phyloP scores from a whole-genome alignment of 352 stramenopile genomes.

The Pythium coloratum region DNA sequence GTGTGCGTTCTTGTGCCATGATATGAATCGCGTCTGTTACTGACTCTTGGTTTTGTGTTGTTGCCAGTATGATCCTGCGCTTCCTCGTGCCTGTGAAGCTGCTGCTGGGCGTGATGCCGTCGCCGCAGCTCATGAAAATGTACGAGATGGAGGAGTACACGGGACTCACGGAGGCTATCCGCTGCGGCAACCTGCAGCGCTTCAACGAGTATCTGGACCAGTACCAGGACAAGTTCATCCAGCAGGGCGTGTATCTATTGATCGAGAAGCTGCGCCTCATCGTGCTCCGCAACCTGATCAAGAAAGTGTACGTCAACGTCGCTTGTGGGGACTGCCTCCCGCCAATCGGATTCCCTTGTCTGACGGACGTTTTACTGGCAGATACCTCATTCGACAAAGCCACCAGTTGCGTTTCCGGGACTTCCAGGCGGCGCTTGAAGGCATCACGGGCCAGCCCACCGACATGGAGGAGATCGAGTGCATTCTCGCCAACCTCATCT shows the following conservation, averaged over 20 bases:
- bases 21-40: neutral
- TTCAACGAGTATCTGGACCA: slow-evolving; percentile 92
- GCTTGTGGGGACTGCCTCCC: neutral
- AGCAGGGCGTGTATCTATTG: slow-evolving; percentile 94
- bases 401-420: slow-evolving; percentile 91
- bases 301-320: slow-evolving; percentile 87
- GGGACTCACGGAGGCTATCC: slow-evolving; percentile 89
- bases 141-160: slow-evolving; percentile 88
- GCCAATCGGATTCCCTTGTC: neutral
- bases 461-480: slow-evolving; percentile 97
- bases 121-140: slow-evolving; percentile 85
- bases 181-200: slow-evolving; percentile 88
- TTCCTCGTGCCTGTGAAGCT: slow-evolving; percentile 95
- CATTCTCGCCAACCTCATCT: slow-evolving; percentile 97
- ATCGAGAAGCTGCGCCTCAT: slow-evolving; percentile 96
- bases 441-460: slow-evolving; percentile 82
- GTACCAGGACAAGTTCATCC: slow-evolving; percentile 91
- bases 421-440: slow-evolving; percentile 86
- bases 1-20: neutral
- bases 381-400: slow-evolving; percentile 78
- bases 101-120: slow-evolving; percentile 91
- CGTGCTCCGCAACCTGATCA: slow-evolving; percentile 95
- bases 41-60: neutral
- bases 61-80: slow-evolving; percentile 88
- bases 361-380: slow-evolving; percentile 21